Base-by-base conservation (phyloP, 768 basidiomycete genomes). In the Clathrus columnatus region DNA sequence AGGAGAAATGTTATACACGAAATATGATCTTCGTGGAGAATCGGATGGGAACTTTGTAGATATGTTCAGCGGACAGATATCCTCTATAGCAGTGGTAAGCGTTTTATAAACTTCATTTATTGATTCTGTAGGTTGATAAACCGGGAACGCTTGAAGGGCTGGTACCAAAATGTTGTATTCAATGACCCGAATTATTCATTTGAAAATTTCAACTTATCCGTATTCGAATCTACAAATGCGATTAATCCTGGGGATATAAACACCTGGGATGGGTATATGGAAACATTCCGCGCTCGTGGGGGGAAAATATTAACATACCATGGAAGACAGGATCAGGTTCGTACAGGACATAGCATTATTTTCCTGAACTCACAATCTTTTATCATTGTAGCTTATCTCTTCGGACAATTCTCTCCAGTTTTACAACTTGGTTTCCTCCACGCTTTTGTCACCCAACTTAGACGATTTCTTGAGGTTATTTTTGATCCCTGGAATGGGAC, bases 401-500 rank as follows among this genome's bases (percentile, higher is more conserved):
- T 62, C 67, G 0, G 64, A 62, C 11, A 65, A 65, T 50, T 61
- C 61, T 5, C 56, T 66, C 20, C 61, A 58, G 41, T 60, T 66
- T 10, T 61, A 67, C 50, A 58, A 61, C 50, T 60, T 61, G 14
- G 46, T 66, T 18, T 50, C 60, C 17, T 42, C 57, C 24, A 61
- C 61, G 1, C 60, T 64, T 36, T 60, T 61, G 7, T 55, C 60
- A 48, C 54, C 67, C 28, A 58, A 56, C 6, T 44, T 67, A 29
- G 63, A 70, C 56, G 63, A 64, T 48, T 67, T 62, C 59, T 70
- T 68, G 50, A 66, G 68, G 17, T 59, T 70, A 18, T 70, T 70
- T 61, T 58, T 63, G 23, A 63, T 66, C 8, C 67, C 67, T 1
- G 68, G 68, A 4, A 70, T 70, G 68, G 50, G 61, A 23, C 68